These are phyloP conservation scores for Kwoniella europaea DNA, from an alignment of 768 basidiomycete species.

Conservation along the genomic window DNA sequence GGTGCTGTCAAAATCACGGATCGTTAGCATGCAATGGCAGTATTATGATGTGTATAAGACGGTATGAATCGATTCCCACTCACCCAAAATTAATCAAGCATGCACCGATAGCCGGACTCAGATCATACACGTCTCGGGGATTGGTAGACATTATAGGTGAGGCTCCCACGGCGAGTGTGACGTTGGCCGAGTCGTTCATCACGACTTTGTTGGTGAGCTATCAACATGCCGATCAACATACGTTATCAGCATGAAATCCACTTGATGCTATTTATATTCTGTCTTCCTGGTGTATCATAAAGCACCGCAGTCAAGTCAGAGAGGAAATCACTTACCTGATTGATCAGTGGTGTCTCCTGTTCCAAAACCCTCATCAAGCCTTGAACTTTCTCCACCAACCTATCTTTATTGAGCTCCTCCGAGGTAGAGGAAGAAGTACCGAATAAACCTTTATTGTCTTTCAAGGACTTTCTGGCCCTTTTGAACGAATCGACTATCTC, in stretches of 20 bases:
- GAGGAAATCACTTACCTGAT: conserved; percentile 62
- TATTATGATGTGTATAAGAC: no score
- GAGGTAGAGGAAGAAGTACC: conserved; percentile 57
- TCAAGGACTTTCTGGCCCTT: conserved; percentile 57
- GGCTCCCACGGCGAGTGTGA: conserved; percentile 82
- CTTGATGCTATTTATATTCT: neutral
- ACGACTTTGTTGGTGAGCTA: conserved; percentile 91
- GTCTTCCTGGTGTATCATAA: no score
- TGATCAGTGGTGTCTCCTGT: conserved; percentile 71
- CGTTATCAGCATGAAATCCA: neutral
- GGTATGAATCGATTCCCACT: conserved; percentile 1
- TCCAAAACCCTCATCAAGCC: conserved; percentile 65
- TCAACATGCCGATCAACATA: neutral
- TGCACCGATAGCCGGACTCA: conserved; percentile 69
- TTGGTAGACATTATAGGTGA: conserved; percentile 95
- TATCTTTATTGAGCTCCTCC: conserved; percentile 13
- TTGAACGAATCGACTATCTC: conserved; percentile 47
- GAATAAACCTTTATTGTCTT: conserved; percentile 56
- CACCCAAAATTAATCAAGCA: conserved; percentile 83
- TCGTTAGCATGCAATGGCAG: no score
- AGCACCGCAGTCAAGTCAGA: no score
- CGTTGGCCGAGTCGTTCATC: conserved; percentile 85
- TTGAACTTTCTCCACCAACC: conserved; percentile 59
- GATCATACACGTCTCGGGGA: conserved; percentile 78
- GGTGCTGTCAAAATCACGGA: conserved; percentile 32